Conservation (phyloP, 1,284 basidiomycete genomes). For the Takashimella tepidaria region DNA sequence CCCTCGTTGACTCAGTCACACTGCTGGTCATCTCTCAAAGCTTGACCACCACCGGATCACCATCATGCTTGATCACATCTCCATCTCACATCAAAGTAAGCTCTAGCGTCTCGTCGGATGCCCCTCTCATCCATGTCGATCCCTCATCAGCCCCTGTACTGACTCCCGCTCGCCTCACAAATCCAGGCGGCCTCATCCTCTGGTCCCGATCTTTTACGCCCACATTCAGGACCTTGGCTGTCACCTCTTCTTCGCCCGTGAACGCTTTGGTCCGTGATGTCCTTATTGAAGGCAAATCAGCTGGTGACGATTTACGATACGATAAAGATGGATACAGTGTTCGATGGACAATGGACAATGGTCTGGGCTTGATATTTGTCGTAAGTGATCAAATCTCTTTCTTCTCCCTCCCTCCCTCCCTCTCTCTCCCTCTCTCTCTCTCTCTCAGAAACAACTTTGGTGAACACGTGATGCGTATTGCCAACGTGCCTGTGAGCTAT, state of each 20-base stretch:
- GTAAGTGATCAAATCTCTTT: slow-evolving; percentile 56
- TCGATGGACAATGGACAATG: slow-evolving; percentile 87
- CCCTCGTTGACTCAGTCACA: too few species aligned
- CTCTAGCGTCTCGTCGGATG: too few species aligned
- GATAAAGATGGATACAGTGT: slow-evolving; percentile 89
- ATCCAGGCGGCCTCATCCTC: slow-evolving; percentile 75
- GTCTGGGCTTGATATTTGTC: slow-evolving; percentile 89
- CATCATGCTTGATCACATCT: slow-evolving; percentile 80
- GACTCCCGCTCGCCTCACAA: not conserved
- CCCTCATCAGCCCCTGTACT: not conserved
- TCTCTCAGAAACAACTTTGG: not conserved
- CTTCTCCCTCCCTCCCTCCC: not conserved
- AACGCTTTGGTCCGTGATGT: slow-evolving; percentile 85
- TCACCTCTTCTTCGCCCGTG: slow-evolving; percentile 75
- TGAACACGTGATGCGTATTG: too few species aligned
- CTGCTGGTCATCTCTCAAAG: too few species aligned
- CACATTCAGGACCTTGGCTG: slow-evolving; percentile 64
- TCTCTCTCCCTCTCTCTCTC: not conserved
- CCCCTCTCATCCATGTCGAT: not conserved
- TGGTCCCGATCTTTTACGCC: slow-evolving; percentile 92
- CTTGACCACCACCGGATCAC: too few species aligned
- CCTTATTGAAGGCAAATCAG: slow-evolving; percentile 66
- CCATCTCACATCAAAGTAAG: slow-evolving; percentile 80
- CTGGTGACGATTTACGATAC: slow-evolving; percentile 61
- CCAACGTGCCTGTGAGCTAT: too few species aligned